Evolutionary conservation across 176 grass and related monocot species (phyloP).

Genomic region (Bonia amplexicaulis): DNA sequence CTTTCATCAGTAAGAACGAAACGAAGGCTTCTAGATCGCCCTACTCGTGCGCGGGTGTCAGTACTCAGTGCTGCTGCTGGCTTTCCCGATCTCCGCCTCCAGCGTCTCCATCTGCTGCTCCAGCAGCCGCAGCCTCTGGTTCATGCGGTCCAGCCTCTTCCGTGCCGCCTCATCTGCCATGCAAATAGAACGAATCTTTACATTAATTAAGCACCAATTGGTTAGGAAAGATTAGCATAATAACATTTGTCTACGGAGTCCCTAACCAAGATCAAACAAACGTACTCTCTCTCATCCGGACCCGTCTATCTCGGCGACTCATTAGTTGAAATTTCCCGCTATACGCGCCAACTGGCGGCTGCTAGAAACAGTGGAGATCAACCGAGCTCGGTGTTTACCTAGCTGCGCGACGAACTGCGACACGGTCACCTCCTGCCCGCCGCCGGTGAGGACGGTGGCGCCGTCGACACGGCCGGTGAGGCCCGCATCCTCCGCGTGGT

Average conservation of each 20-base stretch:
- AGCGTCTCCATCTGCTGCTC: slow-evolving; percentile 84
- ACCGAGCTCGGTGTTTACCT: not conserved
- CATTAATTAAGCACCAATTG: not conserved
- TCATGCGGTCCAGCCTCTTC: slow-evolving; percentile 57
- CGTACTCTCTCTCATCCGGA: not conserved
- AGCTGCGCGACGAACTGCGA: slow-evolving; percentile 44
- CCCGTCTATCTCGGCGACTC: not conserved
- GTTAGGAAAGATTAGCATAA: no score
- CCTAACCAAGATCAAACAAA: not conserved
- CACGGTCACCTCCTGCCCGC: slow-evolving; percentile 21
- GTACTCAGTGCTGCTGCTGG: not conserved
- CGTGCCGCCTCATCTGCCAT: slow-evolving; percentile 54
- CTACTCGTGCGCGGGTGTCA: not conserved
- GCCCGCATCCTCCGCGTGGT: not conserved
- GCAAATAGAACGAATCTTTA: not conserved
- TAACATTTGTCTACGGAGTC: no score
- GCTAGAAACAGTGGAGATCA: not conserved
- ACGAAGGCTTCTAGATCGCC: not conserved
- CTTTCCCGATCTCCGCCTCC: slow-evolving; percentile 69
- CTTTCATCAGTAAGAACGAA: not conserved
- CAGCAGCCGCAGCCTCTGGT: slow-evolving; percentile 58
- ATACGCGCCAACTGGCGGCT: not conserved
- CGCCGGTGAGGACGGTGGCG: not conserved
- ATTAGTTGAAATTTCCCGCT: not conserved
- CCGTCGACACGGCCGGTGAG: not conserved